These are phyloP conservation scores for Penicillium sp. DNA, from an alignment of 2,329 filamentous ascomycete species.

Conservation along the genomic window DNA sequence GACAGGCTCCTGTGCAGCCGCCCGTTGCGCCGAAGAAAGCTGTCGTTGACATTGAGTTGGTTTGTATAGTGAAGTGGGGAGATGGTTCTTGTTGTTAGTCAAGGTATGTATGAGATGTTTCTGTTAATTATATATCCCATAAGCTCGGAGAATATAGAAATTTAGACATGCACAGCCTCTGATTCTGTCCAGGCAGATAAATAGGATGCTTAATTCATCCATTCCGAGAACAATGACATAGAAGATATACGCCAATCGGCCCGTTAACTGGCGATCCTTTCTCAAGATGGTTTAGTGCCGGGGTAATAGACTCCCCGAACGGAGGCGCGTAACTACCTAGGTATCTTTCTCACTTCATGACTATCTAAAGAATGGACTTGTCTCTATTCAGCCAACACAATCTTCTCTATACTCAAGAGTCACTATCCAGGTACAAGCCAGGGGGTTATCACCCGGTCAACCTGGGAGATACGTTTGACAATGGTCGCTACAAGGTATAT, in stretches of 20 bases:
- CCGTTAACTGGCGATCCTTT: no score
- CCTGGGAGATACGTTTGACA: conserved; percentile 40
- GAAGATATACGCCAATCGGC: not conserved
- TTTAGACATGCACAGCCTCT: no score
- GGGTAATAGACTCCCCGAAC: conserved; percentile 3
- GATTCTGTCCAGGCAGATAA: no score
- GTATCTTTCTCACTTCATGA: no score
- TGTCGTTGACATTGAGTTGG: conserved; percentile 29
- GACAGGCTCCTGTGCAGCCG: conserved; percentile 42
- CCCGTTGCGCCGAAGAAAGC: conserved; percentile 52
- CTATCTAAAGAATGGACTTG: no score
- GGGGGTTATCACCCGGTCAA: conserved; percentile 44
- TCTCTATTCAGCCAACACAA: conserved; percentile 18
- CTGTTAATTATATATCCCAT: no score
- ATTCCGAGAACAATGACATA: not conserved
- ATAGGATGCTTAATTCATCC: no score
- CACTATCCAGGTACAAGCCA: conserved; percentile 29
- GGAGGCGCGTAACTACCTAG: no score
- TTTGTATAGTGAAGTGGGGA: not conserved
- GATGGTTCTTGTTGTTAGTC: no score
- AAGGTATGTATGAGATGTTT: no score
- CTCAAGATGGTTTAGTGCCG: conserved; percentile 3
- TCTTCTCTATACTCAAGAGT: conserved; percentile 26
- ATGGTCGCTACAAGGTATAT: conserved; percentile 40
- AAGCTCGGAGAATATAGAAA: no score